Percentiles rank a stretch among this genome's conserved stretches.
Evolutionary conservation across 2,329 filamentous ascomycete genomes (phyloP).

Genomic region (Ascochyta lentis): DNA sequence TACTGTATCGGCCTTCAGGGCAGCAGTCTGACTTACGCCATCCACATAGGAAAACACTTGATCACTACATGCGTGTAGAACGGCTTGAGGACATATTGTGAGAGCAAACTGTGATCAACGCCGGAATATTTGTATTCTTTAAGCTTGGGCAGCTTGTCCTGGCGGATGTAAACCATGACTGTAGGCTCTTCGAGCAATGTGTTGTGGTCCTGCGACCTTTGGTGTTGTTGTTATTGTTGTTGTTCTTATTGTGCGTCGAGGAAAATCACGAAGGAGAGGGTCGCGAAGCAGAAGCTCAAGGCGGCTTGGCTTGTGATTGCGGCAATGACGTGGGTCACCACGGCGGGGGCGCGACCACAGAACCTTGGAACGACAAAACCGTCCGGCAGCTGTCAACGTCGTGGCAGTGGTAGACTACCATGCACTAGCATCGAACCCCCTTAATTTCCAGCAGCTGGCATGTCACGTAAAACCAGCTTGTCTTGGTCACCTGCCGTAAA

Average conservation of each 20-base stretch:
- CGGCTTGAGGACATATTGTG: slow-evolving; percentile 93
- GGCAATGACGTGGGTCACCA: slow-evolving; percentile 40
- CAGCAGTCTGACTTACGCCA: slow-evolving; percentile 69
- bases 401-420: background rate
- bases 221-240: slow-evolving; percentile 20
- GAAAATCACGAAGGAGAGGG: slow-evolving; percentile 15
- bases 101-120: slow-evolving; percentile 88
- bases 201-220: slow-evolving; percentile 8
- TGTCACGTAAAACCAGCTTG: too few species aligned
- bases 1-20: background rate
- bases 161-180: slow-evolving; percentile 91
- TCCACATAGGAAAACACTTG: slow-evolving; percentile 90
- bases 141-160: slow-evolving; percentile 85
- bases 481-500: too few species aligned
- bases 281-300: slow-evolving; percentile 16
- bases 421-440: background rate
- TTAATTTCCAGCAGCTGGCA: too few species aligned
- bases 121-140: slow-evolving; percentile 94
- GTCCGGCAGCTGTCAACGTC: slow-evolving; percentile 3
- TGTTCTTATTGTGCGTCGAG: slow-evolving; percentile 19
- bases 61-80: slow-evolving; percentile 97
- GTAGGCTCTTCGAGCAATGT: slow-evolving; percentile 6
- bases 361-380: slow-evolving; percentile 11
- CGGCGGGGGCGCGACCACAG: slow-evolving; percentile 7
- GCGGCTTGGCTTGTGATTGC: slow-evolving; percentile 37